phyloP scores from a whole-genome alignment of 2,329 filamentous ascomycete genomes.

The Helotiales sp. region DNA sequence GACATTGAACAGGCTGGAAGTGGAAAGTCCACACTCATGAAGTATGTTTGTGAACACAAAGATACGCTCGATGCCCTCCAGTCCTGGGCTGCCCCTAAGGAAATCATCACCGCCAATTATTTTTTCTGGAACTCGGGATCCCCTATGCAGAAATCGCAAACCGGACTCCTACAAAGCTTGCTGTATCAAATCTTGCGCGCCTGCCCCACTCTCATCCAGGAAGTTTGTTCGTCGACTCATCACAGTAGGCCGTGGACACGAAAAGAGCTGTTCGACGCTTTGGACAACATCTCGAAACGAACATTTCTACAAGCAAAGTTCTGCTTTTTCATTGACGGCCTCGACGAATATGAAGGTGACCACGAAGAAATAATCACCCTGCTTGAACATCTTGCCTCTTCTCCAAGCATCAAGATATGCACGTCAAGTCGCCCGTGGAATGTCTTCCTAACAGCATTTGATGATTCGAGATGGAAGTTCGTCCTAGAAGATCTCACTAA shows the following conservation, averaged over 20 bases:
- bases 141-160: slow-evolving; percentile 4
- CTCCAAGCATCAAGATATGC: slow-evolving; percentile 3
- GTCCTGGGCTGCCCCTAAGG: slow-evolving; percentile 27
- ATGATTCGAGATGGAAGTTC: slow-evolving; percentile 4
- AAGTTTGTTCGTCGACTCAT: background rate
- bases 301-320: background rate
- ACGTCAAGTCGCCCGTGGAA: slow-evolving; percentile 1
- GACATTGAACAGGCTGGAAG: slow-evolving; percentile 39
- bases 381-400: slow-evolving; percentile 1
- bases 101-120: slow-evolving; percentile 38
- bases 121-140: slow-evolving; percentile 48
- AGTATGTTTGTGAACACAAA: slow-evolving; percentile 36
- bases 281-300: background rate
- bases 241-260: background rate
- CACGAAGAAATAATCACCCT: slow-evolving; percentile 11
- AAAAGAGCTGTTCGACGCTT: background rate
- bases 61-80: slow-evolving; percentile 19
- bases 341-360: no score
- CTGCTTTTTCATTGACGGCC: background rate
- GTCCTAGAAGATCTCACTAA: background rate
- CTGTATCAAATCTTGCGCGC: slow-evolving; percentile 6
- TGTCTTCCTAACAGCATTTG: background rate
- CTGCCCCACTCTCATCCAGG: background rate
- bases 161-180: slow-evolving; percentile 1
- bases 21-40: slow-evolving; percentile 48